Conservation (phyloP, 495 filamentous ascomycete species). For the Neohortaea acidophila region DNA sequence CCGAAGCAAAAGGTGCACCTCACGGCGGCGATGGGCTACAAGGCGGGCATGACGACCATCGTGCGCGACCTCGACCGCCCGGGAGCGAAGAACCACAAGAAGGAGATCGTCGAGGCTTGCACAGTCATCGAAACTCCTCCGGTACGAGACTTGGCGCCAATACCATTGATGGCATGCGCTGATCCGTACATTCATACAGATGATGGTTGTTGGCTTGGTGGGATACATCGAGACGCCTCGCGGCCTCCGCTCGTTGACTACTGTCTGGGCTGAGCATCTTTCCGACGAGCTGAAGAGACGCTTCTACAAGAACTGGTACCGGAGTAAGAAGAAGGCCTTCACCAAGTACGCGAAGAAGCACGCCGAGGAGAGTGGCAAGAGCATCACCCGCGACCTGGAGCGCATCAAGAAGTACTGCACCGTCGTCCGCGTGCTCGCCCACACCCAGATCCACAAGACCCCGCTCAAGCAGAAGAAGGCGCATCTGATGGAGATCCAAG, state of each 20-base stretch:
- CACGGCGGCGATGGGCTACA: constrained; percentile 98
- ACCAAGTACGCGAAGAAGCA: constrained; percentile 99
- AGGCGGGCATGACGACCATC: constrained; percentile 99
- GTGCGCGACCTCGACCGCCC: constrained; percentile 99
- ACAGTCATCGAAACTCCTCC: constrained; percentile 99
- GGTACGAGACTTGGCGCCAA: constrained; percentile 43
- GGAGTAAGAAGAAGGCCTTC: constrained; percentile 99
- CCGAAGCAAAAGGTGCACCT: constrained; percentile 98
- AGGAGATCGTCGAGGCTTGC: constrained; percentile 98
- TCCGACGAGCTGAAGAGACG: constrained; percentile 96
- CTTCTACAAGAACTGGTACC: constrained; percentile 99
- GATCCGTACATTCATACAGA: constrained; percentile 48
- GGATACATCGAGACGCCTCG: constrained; percentile 99
- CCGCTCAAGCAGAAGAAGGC: constrained; percentile 99
- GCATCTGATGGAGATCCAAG: constrained; percentile 99
- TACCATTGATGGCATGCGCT: constrained; percentile 26
- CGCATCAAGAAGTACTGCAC: constrained; percentile 99
- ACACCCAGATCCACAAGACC: constrained; percentile 98
- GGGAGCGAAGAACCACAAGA: constrained; percentile 99
- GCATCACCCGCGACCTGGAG: constrained; percentile 91
- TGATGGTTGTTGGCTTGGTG: constrained; percentile 97
- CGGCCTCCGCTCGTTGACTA: constrained; percentile 97
- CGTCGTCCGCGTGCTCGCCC: constrained; percentile 96
- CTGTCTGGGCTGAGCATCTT: constrained; percentile 98
- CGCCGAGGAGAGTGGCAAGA: constrained; percentile 74